These are phyloP conservation scores for Urochloa ruziziensis DNA, from an alignment of 176 grass and related monocot genomes.

Conservation along the genomic window DNA sequence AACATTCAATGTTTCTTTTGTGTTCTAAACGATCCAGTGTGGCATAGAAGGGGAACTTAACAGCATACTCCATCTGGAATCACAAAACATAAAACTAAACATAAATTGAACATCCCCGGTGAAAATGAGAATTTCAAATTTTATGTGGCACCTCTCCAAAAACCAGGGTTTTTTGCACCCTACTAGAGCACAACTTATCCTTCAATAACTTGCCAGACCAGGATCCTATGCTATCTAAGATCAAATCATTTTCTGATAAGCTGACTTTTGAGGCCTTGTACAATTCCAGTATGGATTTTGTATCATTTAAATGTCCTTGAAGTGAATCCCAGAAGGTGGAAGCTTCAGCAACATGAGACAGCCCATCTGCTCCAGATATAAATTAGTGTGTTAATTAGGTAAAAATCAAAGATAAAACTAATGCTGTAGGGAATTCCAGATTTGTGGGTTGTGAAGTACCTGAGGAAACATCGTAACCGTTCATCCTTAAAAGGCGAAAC, in stretches of 20 bases:
- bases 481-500: slow-evolving; percentile 69
- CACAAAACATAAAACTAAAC: neutral
- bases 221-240: slow-evolving; percentile 60
- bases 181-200: slow-evolving; percentile 27
- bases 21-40: slow-evolving; percentile 62
- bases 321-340: slow-evolving; percentile 51
- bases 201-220: slow-evolving; percentile 67
- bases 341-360: slow-evolving; percentile 44
- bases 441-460: slow-evolving; percentile 26
- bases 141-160: slow-evolving; percentile 43
- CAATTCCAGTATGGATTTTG: slow-evolving; percentile 63
- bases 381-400: neutral
- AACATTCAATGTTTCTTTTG: slow-evolving; percentile 55
- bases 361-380: slow-evolving; percentile 43
- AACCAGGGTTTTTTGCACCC: neutral
- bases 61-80: slow-evolving; percentile 51
- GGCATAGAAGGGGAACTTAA: slow-evolving; percentile 59
- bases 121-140: neutral
- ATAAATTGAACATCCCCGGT: neutral
- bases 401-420: neutral
- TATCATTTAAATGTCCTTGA: slow-evolving; percentile 72
- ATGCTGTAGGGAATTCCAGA: neutral
- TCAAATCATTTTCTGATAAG: slow-evolving; percentile 44
- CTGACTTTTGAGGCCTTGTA: slow-evolving; percentile 75
- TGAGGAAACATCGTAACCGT: slow-evolving; percentile 75